Percentiles rank a stretch among this genome's conserved stretches.
Conservation (phyloP, 495 filamentous ascomycete genomes). For the Lichenothelia convexa region DNA sequence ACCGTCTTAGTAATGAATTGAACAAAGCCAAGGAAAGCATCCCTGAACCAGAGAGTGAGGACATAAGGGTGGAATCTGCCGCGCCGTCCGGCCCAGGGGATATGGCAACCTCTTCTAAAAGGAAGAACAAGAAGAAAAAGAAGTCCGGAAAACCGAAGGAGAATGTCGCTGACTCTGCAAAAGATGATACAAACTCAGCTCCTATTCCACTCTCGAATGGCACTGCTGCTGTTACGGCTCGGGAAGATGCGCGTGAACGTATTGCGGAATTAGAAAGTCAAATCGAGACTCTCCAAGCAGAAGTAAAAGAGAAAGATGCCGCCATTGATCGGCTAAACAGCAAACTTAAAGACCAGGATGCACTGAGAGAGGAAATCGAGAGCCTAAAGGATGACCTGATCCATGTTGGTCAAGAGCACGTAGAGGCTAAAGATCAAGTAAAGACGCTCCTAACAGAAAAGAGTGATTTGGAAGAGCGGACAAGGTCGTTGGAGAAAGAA, state of each 20-base stretch:
- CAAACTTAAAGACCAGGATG: conserved; percentile 59
- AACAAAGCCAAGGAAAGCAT: conserved; percentile 4
- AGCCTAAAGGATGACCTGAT: conserved; percentile 59
- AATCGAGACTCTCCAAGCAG: neutral
- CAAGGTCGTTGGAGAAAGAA: conserved; percentile 35
- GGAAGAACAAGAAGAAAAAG: conserved; percentile 86
- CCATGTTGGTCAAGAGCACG: conserved; percentile 59
- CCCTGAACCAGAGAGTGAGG: conserved; percentile 1
- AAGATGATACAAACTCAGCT: neutral
- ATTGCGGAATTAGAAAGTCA: neutral
- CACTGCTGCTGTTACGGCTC: neutral
- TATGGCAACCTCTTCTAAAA: conserved; percentile 30
- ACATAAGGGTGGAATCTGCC: conserved; percentile 1
- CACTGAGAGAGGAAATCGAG: conserved; percentile 72
- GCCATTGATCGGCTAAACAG: conserved; percentile 46
- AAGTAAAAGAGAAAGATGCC: conserved; percentile 39
- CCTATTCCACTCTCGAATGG: conserved; percentile 4
- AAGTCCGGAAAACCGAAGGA: conserved; percentile 39
- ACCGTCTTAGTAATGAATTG: neutral
- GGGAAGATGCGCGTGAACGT: neutral
- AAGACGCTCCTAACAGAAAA: conserved; percentile 48
- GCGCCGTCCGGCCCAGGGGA: conserved; percentile 4
- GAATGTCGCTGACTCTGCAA: conserved; percentile 3
- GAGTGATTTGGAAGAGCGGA: conserved; percentile 15
- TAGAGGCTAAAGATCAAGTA: conserved; percentile 63